phyloP scores from a whole-genome alignment of 2,329 filamentous ascomycete species.

The Penicillium sclerotigenum region DNA sequence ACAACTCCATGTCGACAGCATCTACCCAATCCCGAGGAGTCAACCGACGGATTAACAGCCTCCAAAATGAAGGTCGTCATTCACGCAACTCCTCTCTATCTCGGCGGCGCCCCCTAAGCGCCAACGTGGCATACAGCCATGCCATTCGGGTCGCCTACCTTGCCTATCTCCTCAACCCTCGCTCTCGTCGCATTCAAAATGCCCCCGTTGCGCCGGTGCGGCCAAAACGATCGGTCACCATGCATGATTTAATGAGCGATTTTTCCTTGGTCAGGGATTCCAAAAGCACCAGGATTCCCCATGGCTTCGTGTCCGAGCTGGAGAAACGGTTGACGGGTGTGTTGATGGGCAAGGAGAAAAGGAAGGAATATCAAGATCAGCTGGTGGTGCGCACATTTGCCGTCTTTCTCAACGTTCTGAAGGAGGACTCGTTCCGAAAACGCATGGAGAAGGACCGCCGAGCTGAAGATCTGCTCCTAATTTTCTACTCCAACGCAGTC shows the following conservation, averaged over 20 bases:
- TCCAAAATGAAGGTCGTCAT: constrained; percentile 43
- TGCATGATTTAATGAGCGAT: constrained; percentile 85
- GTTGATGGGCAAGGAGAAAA: constrained; percentile 73
- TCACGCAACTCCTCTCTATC: constrained; percentile 44
- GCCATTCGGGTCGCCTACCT: constrained; percentile 89
- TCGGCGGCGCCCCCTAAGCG: constrained; percentile 43
- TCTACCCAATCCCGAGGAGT: constrained; percentile 46
- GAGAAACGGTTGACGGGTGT: constrained; percentile 79
- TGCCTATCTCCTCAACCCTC: constrained; percentile 86
- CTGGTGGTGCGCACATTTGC: constrained; percentile 91
- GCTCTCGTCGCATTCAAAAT: constrained; percentile 85
- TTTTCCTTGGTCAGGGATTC: constrained; percentile 66
- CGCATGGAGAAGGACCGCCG: constrained; percentile 90
- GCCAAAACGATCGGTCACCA: constrained; percentile 66
- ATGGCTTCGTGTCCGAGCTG: constrained; percentile 67
- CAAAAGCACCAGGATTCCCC: constrained; percentile 68
- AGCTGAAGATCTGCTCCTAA: constrained; percentile 87
- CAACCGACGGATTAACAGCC: constrained; percentile 47
- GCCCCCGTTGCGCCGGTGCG: constrained; percentile 63
- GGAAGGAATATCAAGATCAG: constrained; percentile 88
- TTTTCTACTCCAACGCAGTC: constrained; percentile 93
- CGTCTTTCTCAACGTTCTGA: constrained; percentile 89
- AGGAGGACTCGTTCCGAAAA: constrained; percentile 81
- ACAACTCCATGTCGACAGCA: constrained; percentile 46
- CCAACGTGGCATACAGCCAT: constrained; percentile 85